A percentile compares a stretch with the other conserved stretches of the same genome.
Evolutionary conservation across 495 filamentous ascomycete genomes (phyloP).

Genomic region (Penicillium antarcticum): DNA sequence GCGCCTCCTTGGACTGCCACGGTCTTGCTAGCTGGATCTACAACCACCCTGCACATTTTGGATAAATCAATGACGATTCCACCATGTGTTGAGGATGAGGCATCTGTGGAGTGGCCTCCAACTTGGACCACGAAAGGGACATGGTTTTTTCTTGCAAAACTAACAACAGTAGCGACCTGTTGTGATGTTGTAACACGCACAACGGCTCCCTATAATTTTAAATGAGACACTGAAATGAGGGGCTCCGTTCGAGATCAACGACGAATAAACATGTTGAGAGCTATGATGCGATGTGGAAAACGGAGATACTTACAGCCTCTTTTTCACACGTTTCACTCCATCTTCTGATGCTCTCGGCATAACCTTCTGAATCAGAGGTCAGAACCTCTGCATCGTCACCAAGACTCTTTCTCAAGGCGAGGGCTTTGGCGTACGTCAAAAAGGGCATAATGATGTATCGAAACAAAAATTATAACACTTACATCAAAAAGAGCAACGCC

Average conservation of each 20-base stretch:
- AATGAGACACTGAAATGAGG: neutral
- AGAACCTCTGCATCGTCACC: neutral
- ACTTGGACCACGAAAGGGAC: constrained; percentile 17
- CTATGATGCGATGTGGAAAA: no score
- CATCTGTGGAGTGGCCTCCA: constrained; percentile 14
- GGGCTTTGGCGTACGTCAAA: no score
- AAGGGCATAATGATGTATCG: no score
- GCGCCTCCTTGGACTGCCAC: constrained; percentile 46
- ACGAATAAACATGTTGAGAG: no score
- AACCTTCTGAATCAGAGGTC: constrained; percentile 8
- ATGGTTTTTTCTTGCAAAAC: constrained; percentile 12
- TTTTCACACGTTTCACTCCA: constrained; percentile 19
- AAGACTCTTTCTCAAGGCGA: no score
- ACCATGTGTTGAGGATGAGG: constrained; percentile 12
- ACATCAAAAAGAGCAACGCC: no score
- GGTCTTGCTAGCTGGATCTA: constrained; percentile 36
- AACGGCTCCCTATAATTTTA: constrained; percentile 16
- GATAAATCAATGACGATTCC: constrained; percentile 50
- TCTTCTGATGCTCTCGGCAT: constrained; percentile 9
- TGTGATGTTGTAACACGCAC: constrained; percentile 13
- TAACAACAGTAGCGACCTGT: constrained; percentile 13
- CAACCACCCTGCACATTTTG: constrained; percentile 38
- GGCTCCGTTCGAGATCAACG: no score
- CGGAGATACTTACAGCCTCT: constrained; percentile 6
- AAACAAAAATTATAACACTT: no score